phyloP scores from a whole-genome alignment of 2,329 filamentous ascomycete species.

The Pyricularia sp. region DNA sequence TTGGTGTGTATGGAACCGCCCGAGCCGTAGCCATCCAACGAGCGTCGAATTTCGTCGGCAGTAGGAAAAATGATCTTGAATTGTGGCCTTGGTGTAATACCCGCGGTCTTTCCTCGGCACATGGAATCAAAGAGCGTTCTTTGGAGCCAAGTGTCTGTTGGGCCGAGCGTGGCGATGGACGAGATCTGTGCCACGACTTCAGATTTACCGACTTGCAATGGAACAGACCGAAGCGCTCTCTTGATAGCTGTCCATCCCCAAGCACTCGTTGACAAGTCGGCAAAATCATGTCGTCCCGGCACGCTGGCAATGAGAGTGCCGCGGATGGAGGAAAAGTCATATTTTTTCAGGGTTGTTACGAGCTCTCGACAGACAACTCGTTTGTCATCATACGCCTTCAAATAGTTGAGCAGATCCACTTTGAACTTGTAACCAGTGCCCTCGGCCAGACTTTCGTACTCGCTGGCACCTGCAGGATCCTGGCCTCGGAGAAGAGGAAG shows the following conservation, averaged over 20 bases:
- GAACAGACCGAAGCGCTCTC: conserved; percentile 46
- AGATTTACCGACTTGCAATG: conserved; percentile 26
- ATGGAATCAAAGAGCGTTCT: conserved; percentile 50
- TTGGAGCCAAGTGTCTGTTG: conserved; percentile 62
- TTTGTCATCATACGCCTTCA: conserved; percentile 56
- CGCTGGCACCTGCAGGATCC: not conserved
- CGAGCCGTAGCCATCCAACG: conserved; percentile 68
- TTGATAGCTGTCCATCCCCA: conserved; percentile 71
- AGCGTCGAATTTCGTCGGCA: conserved; percentile 64
- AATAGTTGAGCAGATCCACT: conserved; percentile 61
- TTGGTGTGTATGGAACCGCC: conserved; percentile 79
- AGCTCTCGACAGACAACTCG: conserved; percentile 45
- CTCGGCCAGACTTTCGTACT: conserved; percentile 18
- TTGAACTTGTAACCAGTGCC: conserved; percentile 69
- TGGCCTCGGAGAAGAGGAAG: conserved; percentile 41
- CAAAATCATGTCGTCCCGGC: conserved; percentile 54
- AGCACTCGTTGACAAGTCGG: conserved; percentile 37
- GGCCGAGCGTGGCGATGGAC: conserved; percentile 71
- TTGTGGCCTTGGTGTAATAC: conserved; percentile 23
- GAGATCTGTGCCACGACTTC: conserved; percentile 61
- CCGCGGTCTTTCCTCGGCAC: conserved; percentile 18
- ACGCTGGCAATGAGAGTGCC: conserved; percentile 72
- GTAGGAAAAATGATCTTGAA: conserved; percentile 77
- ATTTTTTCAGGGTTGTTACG: conserved; percentile 43
- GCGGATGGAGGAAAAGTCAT: conserved; percentile 62